Conservation (phyloP, 2,329 filamentous ascomycete genomes). For the Colletotrichum lindemuthianum region DNA sequence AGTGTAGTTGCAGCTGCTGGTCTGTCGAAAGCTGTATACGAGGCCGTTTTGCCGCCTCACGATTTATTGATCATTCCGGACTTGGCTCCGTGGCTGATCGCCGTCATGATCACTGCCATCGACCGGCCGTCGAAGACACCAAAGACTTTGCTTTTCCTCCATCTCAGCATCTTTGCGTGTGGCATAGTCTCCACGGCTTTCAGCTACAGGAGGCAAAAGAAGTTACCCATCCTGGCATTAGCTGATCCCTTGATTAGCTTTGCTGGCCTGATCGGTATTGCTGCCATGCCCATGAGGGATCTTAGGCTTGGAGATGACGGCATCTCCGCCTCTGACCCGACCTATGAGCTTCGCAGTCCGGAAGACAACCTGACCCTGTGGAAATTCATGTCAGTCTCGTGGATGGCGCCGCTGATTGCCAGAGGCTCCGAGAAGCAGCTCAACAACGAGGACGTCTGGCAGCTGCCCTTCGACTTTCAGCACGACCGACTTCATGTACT, state of each 20-base stretch:
- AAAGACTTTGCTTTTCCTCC: conserved; percentile 51
- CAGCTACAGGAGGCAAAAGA: conserved; percentile 34
- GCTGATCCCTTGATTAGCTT: conserved; percentile 39
- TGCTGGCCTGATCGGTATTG: conserved; percentile 44
- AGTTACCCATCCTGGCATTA: conserved; percentile 40
- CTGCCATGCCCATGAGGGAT: conserved; percentile 77
- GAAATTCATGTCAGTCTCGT: conserved; percentile 87
- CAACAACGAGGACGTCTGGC: conserved; percentile 84
- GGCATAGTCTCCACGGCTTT: conserved; percentile 43
- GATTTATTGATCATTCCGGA: conserved; percentile 45
- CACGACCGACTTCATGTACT: conserved; percentile 78
- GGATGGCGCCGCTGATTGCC: conserved; percentile 80
- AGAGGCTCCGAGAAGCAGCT: conserved; percentile 73
- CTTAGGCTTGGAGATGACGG: conserved; percentile 61
- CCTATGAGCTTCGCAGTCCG: conserved; percentile 70
- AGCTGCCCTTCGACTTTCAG: conserved; percentile 82
- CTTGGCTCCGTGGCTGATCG: conserved; percentile 51
- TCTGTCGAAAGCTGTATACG: conserved; percentile 45
- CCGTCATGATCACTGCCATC: conserved; percentile 48
- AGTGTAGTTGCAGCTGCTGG: conserved; percentile 46
- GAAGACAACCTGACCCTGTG: conserved; percentile 84
- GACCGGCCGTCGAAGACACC: conserved; percentile 55
- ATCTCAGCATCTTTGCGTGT: conserved; percentile 47
- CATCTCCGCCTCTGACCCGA: conserved; percentile 71
- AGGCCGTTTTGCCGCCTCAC: conserved; percentile 43